Evolutionary conservation across 495 filamentous ascomycete species (phyloP).

Genomic region (Penicillium simplicissimum): DNA sequence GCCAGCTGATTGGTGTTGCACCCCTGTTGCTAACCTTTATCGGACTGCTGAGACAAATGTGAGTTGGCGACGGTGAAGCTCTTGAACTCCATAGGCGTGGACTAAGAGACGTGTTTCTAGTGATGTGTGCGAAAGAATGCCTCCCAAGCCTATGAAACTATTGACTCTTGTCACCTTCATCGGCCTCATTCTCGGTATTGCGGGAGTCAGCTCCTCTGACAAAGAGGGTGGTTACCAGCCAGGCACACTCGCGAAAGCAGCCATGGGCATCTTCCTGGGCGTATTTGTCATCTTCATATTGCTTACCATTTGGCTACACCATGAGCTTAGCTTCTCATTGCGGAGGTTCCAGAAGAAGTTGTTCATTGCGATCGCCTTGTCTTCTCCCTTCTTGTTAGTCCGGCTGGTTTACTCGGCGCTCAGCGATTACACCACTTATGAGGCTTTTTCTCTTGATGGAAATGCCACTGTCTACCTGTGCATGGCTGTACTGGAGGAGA

Average conservation of each 20-base stretch:
- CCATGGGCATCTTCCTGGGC: conserved; percentile 34
- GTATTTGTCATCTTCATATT: conserved; percentile 22
- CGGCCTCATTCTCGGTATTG: conserved; percentile 33
- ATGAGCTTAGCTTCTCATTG: background rate
- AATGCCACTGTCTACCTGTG: conserved; percentile 29
- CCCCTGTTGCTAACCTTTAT: conserved; percentile 32
- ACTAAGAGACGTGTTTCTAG: conserved; percentile 21
- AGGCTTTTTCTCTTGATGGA: conserved; percentile 10
- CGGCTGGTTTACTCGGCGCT: conserved; percentile 32
- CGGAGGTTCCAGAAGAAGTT: conserved; percentile 29
- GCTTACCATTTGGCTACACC: conserved; percentile 19
- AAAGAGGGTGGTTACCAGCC: conserved; percentile 5
- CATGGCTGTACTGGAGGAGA: conserved; percentile 37
- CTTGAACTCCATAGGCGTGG: background rate
- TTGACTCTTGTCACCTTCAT: conserved; percentile 22
- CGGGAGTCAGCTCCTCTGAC: conserved; percentile 21
- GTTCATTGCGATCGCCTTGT: conserved; percentile 28
- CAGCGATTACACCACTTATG: conserved; percentile 11
- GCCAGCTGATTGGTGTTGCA: conserved; percentile 34
- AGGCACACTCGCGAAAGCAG: conserved; percentile 21
- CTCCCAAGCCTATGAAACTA: conserved; percentile 9
- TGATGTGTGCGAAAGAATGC: conserved; percentile 20
- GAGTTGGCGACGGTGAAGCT: conserved; percentile 9
- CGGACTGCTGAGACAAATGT: conserved; percentile 34
- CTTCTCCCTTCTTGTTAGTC: conserved; percentile 27